These are phyloP conservation scores for Lachnellula subtilissima DNA, from an alignment of 2,329 filamentous ascomycete genomes.

Conservation along the genomic window DNA sequence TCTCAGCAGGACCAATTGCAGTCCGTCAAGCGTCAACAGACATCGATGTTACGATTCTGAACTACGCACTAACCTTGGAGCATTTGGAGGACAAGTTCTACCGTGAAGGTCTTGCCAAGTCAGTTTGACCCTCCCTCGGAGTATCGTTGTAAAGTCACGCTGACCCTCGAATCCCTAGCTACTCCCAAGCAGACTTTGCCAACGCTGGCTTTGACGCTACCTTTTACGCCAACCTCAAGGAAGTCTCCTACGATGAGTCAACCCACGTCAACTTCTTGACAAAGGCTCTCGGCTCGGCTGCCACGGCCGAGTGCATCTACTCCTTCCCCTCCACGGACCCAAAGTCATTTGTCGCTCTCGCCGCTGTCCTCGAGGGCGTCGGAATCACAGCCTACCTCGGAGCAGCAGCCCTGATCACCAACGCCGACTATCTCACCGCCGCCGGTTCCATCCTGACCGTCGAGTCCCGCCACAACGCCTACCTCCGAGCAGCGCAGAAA, in stretches of 20 bases:
- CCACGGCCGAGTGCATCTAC: slow-evolving; percentile 51
- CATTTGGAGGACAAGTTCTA: slow-evolving; percentile 61
- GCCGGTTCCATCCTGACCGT: slow-evolving; percentile 61
- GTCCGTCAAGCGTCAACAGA: neutral
- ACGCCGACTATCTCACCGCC: slow-evolving; percentile 53
- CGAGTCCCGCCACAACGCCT: slow-evolving; percentile 60
- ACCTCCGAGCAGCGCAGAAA: slow-evolving; percentile 47
- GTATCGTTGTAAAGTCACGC: neutral
- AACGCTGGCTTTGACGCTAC: slow-evolving; percentile 44
- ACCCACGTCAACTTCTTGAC: slow-evolving; percentile 54
- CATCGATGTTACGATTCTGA: slow-evolving; percentile 33
- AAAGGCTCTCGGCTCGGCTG: slow-evolving; percentile 40
- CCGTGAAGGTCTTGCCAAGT: slow-evolving; percentile 52
- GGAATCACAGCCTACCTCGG: slow-evolving; percentile 58
- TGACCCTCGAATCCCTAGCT: neutral
- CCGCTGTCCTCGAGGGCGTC: slow-evolving; percentile 52
- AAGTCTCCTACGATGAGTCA: slow-evolving; percentile 50
- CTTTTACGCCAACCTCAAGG: slow-evolving; percentile 54
- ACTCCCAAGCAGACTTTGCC: slow-evolving; percentile 47
- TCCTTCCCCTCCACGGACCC: slow-evolving; percentile 46
- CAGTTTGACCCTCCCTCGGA: neutral
- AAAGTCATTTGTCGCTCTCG: slow-evolving; percentile 46
- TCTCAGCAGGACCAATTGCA: slow-evolving; percentile 15
- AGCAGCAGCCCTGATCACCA: slow-evolving; percentile 53
- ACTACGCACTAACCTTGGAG: slow-evolving; percentile 48